Percentiles rank a stretch among this genome's conserved stretches.
These are phyloP conservation scores for Xanthoceras sorbifolium DNA, from an alignment of 345 rosid genomes.

Conservation along the genomic window DNA sequence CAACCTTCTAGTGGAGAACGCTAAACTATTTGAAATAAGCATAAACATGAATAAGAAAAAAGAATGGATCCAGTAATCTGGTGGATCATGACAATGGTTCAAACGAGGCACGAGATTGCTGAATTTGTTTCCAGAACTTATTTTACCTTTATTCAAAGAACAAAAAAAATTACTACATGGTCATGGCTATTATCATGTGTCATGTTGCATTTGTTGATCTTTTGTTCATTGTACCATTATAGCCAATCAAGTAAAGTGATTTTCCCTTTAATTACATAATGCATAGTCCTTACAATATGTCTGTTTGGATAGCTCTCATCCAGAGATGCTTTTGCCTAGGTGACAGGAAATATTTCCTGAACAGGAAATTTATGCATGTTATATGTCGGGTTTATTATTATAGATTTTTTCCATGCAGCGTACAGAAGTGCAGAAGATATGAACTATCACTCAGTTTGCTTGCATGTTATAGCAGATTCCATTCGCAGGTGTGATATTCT, in stretches of 20 bases:
- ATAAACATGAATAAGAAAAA: background rate
- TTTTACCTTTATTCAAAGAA: background rate
- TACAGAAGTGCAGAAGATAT: slow-evolving; percentile 97
- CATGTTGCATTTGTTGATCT: background rate
- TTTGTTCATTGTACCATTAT: background rate
- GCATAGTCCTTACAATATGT: background rate
- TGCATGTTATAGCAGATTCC: slow-evolving; percentile 94
- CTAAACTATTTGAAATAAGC: background rate
- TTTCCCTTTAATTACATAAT: background rate
- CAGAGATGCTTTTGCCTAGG: background rate
- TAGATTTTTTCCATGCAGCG: slow-evolving; percentile 46
- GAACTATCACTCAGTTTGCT: slow-evolving; percentile 93
- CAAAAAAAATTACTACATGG: background rate
- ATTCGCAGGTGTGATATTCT: slow-evolving; percentile 66
- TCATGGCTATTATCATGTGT: background rate
- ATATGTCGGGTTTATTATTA: background rate
- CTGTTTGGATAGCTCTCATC: background rate
- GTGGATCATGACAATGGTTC: background rate
- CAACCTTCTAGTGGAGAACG: background rate
- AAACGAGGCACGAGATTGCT: background rate
- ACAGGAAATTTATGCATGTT: background rate
- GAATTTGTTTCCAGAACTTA: background rate
- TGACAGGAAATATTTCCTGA: background rate
- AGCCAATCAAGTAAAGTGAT: background rate
- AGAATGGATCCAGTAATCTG: background rate